Conservation (phyloP, 371 early-diverging fungal genomes). For the Amoeboaphelidium protococcarum region DNA sequence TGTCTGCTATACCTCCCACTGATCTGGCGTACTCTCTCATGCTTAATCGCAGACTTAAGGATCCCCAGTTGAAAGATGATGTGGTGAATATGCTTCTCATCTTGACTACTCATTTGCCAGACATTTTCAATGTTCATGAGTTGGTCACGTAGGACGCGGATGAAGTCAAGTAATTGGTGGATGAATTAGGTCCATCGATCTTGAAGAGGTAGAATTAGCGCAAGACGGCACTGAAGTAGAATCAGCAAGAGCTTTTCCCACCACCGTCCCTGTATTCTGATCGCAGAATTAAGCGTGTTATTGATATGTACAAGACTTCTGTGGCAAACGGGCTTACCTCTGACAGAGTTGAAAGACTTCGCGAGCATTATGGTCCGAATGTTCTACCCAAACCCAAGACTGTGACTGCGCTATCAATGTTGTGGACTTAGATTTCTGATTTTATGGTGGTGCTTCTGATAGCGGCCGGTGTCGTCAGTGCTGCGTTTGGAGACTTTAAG, state of each 20-base stretch:
- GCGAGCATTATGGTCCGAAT: conserved; percentile 38
- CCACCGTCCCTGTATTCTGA: conserved; percentile 56
- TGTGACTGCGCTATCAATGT: conserved; percentile 34
- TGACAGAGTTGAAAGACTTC: conserved; percentile 20
- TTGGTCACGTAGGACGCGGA: neutral
- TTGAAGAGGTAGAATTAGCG: neutral
- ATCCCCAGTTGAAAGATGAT: neutral
- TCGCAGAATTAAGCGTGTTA: conserved; percentile 31
- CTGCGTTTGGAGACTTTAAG: conserved; percentile 26
- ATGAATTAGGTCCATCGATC: neutral
- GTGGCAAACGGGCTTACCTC: conserved; percentile 28
- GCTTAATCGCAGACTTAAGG: neutral
- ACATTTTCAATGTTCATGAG: neutral
- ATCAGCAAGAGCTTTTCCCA: neutral
- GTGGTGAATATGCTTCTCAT: neutral
- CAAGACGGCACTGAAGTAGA: neutral
- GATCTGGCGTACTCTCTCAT: neutral
- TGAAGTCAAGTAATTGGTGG: neutral
- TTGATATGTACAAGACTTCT: conserved; percentile 55
- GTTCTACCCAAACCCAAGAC: conserved; percentile 34
- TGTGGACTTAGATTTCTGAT: conserved; percentile 49
- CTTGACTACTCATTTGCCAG: neutral
- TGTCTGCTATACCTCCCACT: neutral
- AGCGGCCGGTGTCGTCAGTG: conserved; percentile 30
- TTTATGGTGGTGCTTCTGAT: conserved; percentile 52